Evolutionary conservation across 768 basidiomycete genomes (phyloP), one percentile per base, ranked within the genome.

Genomic region (Suillus luteus): DNA sequence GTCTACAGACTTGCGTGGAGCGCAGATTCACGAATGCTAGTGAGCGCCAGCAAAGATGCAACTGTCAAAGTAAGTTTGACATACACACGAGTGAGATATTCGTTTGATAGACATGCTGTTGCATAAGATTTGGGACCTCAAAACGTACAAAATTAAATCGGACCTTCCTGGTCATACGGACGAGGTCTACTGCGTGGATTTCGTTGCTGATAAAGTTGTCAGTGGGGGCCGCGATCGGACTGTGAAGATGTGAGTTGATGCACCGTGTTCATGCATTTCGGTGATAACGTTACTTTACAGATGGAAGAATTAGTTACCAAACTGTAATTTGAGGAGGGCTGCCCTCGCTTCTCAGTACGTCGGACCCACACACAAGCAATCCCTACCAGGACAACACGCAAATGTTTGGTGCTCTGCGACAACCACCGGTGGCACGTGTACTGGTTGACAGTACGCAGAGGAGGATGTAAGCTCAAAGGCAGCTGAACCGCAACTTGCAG

Each of bases 161-260:
- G 96, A 99, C 75, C 86, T 99, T 19, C 94, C 95, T 0, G 96
- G 96, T 22, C 96, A 99, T 73, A 92, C 91, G 1, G 96, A 99
- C 68, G 96, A 99, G 75, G 96, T 99, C 41, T 99, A 98, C 78
- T 98, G 96, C 71, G 96, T 99, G 17, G 96, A 99, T 76, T 99
- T 97, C 73, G 96, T 99, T 1, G 96, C 95, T 1, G 96, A 99
- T 79, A 99, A 99, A 75, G 85, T 98, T n/a, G 95, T 97, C 67
- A 96, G 94, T 72, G 96, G 96, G n/a, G 96, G 96, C 15, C 80
- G 91, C 51, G 96, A 99, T 77, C 86, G 87, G 69, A 90, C 86
- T 22, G 87, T 98, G 12, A 97, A 97, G 79, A 98, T 99, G 93
- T 97, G 72, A 68, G 93, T 79, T 19, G 1, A 14, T 11, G 8